Evolutionary conservation across 176 grass and related monocot species (phyloP).

Genomic region (Tillandsia fasciculata): DNA sequence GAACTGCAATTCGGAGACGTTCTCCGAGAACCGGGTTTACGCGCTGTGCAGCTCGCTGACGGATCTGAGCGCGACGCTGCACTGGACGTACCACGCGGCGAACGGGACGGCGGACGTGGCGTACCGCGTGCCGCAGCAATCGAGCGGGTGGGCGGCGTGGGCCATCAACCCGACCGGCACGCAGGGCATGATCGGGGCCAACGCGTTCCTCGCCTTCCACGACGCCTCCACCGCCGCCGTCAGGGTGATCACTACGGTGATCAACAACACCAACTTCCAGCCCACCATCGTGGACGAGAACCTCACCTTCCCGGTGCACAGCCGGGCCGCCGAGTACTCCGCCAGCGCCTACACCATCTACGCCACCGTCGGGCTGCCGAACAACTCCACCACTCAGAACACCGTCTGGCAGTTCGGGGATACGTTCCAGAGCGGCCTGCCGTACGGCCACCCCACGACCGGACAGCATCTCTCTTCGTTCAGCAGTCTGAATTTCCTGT

Average conservation of each 20-base stretch:
- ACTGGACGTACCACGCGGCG: conserved; percentile 39
- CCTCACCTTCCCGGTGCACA: conserved; percentile 22
- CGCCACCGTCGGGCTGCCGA: conserved; percentile 26
- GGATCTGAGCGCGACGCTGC: conserved; percentile 26
- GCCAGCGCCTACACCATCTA: conserved; percentile 33
- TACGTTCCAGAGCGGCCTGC: neutral
- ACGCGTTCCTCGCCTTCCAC: conserved; percentile 26
- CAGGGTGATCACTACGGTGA: conserved; percentile 6
- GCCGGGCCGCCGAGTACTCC: conserved; percentile 13
- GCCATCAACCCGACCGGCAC: conserved; percentile 19
- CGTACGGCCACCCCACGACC: neutral
- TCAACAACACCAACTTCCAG: neutral
- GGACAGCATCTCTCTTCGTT: conserved; percentile 12
- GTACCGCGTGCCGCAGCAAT: conserved; percentile 23
- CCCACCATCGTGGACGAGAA: conserved; percentile 17
- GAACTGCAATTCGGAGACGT: conserved; percentile 4
- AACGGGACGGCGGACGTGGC: conserved; percentile 43
- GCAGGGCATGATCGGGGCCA: conserved; percentile 20
- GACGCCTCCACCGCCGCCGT: conserved; percentile 1
- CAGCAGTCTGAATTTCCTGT: conserved; percentile 26
- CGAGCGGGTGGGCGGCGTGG: conserved; percentile 23
- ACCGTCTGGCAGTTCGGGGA: conserved; percentile 36
- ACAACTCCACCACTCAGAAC: conserved; percentile 34
- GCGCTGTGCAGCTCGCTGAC: conserved; percentile 24
- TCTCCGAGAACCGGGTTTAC: conserved; percentile 19